Evolutionary conservation across 2,329 filamentous ascomycete species (phyloP), one percentile per base, ranked within the genome.

Genomic region (Colletotrichum sp.): DNA sequence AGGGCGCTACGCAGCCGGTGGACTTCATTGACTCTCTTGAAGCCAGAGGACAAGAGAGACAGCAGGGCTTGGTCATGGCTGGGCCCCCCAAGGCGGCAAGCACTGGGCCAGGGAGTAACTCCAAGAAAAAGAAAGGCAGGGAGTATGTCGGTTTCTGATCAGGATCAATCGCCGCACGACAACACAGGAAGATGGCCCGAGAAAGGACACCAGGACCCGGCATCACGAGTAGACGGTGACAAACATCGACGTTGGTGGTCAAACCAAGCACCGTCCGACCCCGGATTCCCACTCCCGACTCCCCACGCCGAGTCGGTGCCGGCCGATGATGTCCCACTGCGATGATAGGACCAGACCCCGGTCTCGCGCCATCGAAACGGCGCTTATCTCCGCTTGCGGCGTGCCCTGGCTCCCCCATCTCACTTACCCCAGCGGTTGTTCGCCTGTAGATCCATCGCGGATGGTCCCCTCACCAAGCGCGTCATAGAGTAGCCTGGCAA

Each of bases 221-320:
- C 44, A 52, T 52, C 2, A 52, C 44, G n/a, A 21, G 44, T 3
- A 21, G 55, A n/a, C 55, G 55, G 16, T 36, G 30, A 36, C 30
- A 63, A 63, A 16, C 26, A 30, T 8, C 13, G 13, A 10, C 55
- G 16, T 16, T 12, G n/a, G 44, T 52, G n/a, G 44, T 52, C 44
- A 52, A 52, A 21, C 44, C 44, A 52, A 52, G 44, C 44, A 52
- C 44, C 44, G n/a, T 52, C 44, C n/a, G 44, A 21, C 44, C 44
- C 44, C 44, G n/a, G 44, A 52, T 49, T 52, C 5, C n/a, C 44
- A 52, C 44, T 52, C 10, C 44, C 44, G 44, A 52, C 2, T 18
- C 68, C 44, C 32, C 57, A 18, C 21, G 70, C 73, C 73, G 73
- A 76, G 64, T 76, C 73, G 73, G 70, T 76, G 24, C 73, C 73